These are phyloP conservation scores for Camellia sinensis DNA, from an alignment of 148 eudicot species.

Conservation along the genomic window DNA sequence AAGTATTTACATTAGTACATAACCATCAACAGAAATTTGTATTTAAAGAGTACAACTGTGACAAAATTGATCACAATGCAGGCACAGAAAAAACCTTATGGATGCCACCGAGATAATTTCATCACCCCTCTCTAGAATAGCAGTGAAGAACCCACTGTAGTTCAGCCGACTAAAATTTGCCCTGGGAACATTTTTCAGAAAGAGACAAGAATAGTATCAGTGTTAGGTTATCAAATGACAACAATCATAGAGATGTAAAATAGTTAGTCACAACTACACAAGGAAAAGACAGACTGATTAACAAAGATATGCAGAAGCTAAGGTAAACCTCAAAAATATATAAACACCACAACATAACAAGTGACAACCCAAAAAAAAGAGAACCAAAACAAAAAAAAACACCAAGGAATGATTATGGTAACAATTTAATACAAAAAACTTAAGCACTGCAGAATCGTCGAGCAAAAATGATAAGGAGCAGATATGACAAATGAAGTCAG, in stretches of 20 bases:
- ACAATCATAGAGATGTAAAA: neutral
- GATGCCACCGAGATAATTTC: constrained; percentile 74
- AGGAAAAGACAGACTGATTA: neutral
- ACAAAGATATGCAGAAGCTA: neutral
- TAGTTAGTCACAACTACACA: neutral
- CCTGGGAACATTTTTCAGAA: constrained; percentile 35
- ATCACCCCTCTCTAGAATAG: constrained; percentile 81
- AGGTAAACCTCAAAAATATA: neutral
- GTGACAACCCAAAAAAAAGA: neutral
- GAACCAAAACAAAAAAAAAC: neutral
- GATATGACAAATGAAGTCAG: too few relatives aligned
- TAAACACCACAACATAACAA: too few relatives aligned
- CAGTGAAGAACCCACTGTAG: constrained; percentile 63
- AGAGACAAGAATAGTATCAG: neutral
- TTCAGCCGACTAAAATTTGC: constrained; percentile 77
- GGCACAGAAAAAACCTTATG: constrained; percentile 52
- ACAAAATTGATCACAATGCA: constrained; percentile 1
- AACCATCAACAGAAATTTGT: neutral
- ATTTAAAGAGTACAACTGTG: neutral
- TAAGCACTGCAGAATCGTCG: too few relatives aligned
- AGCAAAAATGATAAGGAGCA: too few relatives aligned
- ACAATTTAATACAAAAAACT: too few relatives aligned
- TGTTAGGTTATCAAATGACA: neutral
- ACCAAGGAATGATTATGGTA: too few relatives aligned
- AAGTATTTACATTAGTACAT: too few relatives aligned